These are phyloP conservation scores for Suillus bovinus DNA, from an alignment of 768 basidiomycete genomes.

Conservation along the genomic window DNA sequence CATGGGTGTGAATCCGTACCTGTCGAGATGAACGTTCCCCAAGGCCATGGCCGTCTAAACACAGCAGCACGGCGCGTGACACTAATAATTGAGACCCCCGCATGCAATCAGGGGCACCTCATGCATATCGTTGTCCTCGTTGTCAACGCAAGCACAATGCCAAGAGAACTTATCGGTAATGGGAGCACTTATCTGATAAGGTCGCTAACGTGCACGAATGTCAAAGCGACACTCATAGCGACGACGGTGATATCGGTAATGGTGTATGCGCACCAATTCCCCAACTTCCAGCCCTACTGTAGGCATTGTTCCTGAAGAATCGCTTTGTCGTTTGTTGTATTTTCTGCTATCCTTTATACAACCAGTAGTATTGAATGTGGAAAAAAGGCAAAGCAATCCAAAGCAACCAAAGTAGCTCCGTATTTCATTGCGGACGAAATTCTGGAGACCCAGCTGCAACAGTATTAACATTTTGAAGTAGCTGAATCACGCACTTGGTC, in stretches of 20 bases:
- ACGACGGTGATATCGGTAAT: no score
- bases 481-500: not conserved
- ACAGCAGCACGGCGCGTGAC: not conserved
- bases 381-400: slow-evolving; percentile 27
- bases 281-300: no score
- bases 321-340: no score
- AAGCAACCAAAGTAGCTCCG: slow-evolving; percentile 25
- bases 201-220: no score
- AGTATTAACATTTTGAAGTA: slow-evolving; percentile 29
- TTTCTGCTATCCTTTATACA: no score
- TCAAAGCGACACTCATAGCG: no score
- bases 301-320: no score
- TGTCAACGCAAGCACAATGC: not conserved
- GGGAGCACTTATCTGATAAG: not conserved
- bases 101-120: not conserved
- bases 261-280: no score
- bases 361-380: slow-evolving; percentile 20
- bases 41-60: not conserved
- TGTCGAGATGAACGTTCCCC: not conserved
- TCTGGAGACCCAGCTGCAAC: slow-evolving; percentile 31
- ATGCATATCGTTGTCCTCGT: not conserved
- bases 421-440: slow-evolving; percentile 24
- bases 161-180: not conserved
- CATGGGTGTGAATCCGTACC: no score
- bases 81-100: not conserved